These are phyloP conservation scores for Lathyrus aphaca DNA, from an alignment of 306 rosid species.

Conservation along the genomic window DNA sequence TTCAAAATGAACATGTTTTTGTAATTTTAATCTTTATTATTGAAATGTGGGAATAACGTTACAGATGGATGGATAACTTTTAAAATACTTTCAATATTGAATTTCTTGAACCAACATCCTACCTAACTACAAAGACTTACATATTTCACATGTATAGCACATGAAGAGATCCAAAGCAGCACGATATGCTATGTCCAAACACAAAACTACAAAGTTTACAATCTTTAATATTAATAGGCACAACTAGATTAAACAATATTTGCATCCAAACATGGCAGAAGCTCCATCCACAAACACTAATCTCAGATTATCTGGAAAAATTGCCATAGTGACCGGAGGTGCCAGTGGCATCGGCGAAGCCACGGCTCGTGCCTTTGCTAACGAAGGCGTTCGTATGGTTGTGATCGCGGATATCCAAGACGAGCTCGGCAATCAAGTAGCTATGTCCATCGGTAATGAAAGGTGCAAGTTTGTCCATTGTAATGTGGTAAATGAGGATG, in stretches of 20 bases:
- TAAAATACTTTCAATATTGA: no score
- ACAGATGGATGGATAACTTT: no score
- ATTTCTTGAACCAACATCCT: no score
- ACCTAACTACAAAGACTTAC: no score
- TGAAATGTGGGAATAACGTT: no score
- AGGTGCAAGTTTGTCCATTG: constrained; percentile 55
- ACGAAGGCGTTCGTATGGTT: constrained; percentile 43
- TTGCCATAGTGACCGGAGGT: constrained; percentile 56
- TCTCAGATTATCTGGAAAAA: constrained; percentile 44
- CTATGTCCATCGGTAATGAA: constrained; percentile 43
- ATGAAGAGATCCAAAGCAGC: neutral
- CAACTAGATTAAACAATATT: neutral
- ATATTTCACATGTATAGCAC: neutral
- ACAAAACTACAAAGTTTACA: neutral
- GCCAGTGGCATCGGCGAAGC: constrained; percentile 74
- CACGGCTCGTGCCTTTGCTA: constrained; percentile 47
- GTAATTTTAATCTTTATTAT: no score
- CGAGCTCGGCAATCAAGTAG: constrained; percentile 43
- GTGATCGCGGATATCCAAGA: constrained; percentile 62
- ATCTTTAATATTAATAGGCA: no score
- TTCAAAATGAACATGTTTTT: no score
- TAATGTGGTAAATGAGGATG: constrained; percentile 55
- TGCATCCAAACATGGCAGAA: constrained; percentile 30
- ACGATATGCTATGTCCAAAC: neutral
- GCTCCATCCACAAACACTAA: neutral